Evolutionary conservation across 208 protist species (phyloP).

Genomic region (Trypanosoma boissoni): DNA sequence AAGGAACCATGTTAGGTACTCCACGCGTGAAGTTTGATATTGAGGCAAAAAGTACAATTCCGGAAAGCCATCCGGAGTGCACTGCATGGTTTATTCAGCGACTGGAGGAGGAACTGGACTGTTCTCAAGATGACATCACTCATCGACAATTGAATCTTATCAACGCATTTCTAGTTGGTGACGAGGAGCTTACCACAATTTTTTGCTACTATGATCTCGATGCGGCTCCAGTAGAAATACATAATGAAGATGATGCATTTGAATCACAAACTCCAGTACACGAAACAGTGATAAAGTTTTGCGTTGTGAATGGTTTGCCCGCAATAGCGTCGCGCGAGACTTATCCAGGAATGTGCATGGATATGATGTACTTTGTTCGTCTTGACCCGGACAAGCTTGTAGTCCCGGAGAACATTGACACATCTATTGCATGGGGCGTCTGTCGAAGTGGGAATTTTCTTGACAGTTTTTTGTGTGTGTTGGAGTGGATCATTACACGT

Average conservation of each 20-base stretch:
- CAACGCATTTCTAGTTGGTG: constrained; percentile 85
- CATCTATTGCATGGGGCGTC: constrained; percentile 71
- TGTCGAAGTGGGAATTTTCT: constrained; percentile 63
- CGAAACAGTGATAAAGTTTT: constrained; percentile 6
- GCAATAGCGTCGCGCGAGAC: constrained; percentile 34
- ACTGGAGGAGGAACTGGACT: constrained; percentile 59
- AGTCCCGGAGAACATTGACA: constrained; percentile 87
- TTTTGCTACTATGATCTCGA: constrained; percentile 88
- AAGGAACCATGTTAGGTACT: not conserved
- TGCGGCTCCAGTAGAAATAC: no score
- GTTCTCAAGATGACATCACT: constrained; percentile 38
- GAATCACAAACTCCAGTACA: not conserved
- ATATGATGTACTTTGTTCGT: constrained; percentile 77
- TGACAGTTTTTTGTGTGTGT: constrained; percentile 85
- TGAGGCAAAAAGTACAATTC: constrained; percentile 12
- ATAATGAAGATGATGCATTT: not conserved
- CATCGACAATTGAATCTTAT: constrained; percentile 50
- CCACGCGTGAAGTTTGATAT: constrained; percentile 18
- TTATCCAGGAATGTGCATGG: constrained; percentile 33
- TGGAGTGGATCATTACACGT: constrained; percentile 80
- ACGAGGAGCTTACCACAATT: constrained; percentile 60
- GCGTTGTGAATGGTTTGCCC: constrained; percentile 28
- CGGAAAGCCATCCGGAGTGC: constrained; percentile 82
- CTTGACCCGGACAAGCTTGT: constrained; percentile 78
- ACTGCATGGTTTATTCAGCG: constrained; percentile 68